Percentiles rank a stretch among this genome's conserved stretches.
Conservation (phyloP, 1,139 yeast genomes). For the Ashbya aceris region DNA sequence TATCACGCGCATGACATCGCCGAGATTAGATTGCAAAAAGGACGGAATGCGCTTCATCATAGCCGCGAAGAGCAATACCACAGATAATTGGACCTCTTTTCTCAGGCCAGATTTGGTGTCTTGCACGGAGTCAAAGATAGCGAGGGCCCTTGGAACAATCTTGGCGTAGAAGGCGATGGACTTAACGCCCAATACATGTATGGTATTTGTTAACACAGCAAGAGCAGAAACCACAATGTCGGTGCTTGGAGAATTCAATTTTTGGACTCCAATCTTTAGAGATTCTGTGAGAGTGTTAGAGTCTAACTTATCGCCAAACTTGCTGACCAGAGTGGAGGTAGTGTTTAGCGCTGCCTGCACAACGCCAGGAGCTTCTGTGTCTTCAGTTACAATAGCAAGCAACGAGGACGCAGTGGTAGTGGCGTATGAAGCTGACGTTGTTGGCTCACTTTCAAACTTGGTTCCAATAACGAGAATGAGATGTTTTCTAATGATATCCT, state of each 20-base stretch:
- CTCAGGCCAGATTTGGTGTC: constrained; percentile 26
- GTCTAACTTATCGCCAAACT: constrained; percentile 47
- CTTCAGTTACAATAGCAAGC: constrained; percentile 35
- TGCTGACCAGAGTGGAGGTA: constrained; percentile 50
- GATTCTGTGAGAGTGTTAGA: constrained; percentile 40
- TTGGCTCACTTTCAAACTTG: constrained; percentile 62
- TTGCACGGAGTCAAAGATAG: constrained; percentile 42
- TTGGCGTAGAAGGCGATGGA: constrained; percentile 78
- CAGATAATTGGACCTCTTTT: constrained; percentile 48
- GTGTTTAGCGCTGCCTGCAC: constrained; percentile 67
- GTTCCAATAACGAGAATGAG: constrained; percentile 51
- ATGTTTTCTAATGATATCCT: constrained; percentile 39
- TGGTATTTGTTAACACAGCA: constrained; percentile 59
- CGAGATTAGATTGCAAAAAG: constrained; percentile 64
- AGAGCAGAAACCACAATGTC: constrained; percentile 72
- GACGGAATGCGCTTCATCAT: constrained; percentile 79
- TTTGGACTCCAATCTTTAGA: constrained; percentile 45
- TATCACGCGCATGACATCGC: constrained; percentile 48
- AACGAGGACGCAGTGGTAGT: constrained; percentile 41
- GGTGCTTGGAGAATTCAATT: constrained; percentile 38
- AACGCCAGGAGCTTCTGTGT: constrained; percentile 38
- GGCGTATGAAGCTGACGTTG: constrained; percentile 48
- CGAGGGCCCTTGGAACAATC: constrained; percentile 66
- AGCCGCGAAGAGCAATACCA: constrained; percentile 63
- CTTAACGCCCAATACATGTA: constrained; percentile 74